Conservation (phyloP, 2,329 filamentous ascomycete genomes). For the Fusarium acutatum region DNA sequence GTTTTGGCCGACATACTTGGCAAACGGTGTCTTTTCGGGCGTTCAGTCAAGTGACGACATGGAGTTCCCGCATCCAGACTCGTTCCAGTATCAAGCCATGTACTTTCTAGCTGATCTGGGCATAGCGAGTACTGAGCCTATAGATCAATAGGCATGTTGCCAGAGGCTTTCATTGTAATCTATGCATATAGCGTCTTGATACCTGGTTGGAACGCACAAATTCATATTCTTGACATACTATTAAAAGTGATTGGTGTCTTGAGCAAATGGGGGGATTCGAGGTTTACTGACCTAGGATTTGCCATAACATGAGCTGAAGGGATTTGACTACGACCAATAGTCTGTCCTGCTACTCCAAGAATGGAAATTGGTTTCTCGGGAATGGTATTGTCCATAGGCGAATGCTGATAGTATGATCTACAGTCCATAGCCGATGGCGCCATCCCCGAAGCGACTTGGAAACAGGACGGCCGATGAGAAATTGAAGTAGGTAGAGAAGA, state of each 20-base stretch:
- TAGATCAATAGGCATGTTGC: background rate
- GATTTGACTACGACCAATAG: background rate
- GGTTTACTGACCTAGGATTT: background rate
- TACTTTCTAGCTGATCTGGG: conserved; percentile 18
- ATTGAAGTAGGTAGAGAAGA: background rate
- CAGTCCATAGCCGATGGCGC: background rate
- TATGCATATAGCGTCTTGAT: fast-evolving
- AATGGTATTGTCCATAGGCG: background rate
- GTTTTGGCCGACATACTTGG: conserved; percentile 1
- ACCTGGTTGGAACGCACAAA: fast-evolving
- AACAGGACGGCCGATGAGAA: fast-evolving
- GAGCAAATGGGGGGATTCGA: background rate
- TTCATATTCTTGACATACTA: background rate
- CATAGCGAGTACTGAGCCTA: background rate
- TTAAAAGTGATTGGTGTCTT: background rate
- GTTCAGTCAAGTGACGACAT: background rate
- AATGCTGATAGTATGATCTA: background rate
- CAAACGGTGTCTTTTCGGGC: background rate
- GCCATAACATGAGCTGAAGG: background rate
- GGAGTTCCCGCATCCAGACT: conserved; percentile 21
- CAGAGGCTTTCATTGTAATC: background rate
- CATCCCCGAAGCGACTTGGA: fast-evolving
- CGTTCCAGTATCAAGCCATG: conserved; percentile 13
- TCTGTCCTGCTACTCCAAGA: background rate
- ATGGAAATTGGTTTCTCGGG: background rate